A percentile compares a stretch with the other conserved stretches of the same genome.
Conservation (phyloP, 1,284 basidiomycete species). For the Ganoderma boninense region DNA sequence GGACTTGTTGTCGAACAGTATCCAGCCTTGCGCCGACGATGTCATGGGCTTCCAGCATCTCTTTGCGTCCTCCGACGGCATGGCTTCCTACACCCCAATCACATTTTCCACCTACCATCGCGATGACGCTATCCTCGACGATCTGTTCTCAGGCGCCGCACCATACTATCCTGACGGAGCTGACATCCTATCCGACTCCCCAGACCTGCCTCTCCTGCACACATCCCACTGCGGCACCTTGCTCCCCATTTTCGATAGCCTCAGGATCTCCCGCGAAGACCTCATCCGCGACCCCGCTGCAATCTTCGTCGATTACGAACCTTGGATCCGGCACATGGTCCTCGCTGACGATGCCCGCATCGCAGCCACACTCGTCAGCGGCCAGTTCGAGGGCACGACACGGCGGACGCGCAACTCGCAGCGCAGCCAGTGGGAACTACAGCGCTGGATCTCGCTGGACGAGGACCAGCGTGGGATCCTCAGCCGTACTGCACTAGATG, state of each 20-base stretch:
- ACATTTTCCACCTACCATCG: constrained; percentile 25
- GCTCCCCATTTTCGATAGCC: constrained; percentile 18
- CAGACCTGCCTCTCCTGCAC: constrained; percentile 17
- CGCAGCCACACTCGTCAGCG: constrained; percentile 11
- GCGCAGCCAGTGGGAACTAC: constrained; percentile 10
- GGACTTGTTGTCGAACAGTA: constrained; percentile 22
- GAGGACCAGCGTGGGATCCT: constrained; percentile 22
- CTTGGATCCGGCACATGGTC: constrained; percentile 27
- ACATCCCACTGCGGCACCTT: constrained; percentile 19
- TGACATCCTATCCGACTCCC: constrained; percentile 6
- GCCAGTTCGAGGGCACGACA: constrained; percentile 15
- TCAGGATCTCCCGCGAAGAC: constrained; percentile 20
- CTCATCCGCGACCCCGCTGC: constrained; percentile 23
- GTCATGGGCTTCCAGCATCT: constrained; percentile 24
- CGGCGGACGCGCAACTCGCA: constrained; percentile 31
- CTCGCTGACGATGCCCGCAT: constrained; percentile 22
- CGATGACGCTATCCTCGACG: constrained; percentile 19
- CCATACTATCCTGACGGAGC: constrained; percentile 5
- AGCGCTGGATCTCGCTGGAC: constrained; percentile 17
- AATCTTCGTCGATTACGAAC: constrained; percentile 31
- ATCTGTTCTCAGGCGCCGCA: constrained; percentile 14
- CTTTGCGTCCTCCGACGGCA: constrained; percentile 10
- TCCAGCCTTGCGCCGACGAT: constrained; percentile 20
- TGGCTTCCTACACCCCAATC: constrained; percentile 15
- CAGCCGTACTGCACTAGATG: constrained; percentile 19